Evolutionary conservation across 1,284 basidiomycete genomes (phyloP), one percentile per base, ranked within the genome.

Genomic region (Paramarasmius palmivorus): DNA sequence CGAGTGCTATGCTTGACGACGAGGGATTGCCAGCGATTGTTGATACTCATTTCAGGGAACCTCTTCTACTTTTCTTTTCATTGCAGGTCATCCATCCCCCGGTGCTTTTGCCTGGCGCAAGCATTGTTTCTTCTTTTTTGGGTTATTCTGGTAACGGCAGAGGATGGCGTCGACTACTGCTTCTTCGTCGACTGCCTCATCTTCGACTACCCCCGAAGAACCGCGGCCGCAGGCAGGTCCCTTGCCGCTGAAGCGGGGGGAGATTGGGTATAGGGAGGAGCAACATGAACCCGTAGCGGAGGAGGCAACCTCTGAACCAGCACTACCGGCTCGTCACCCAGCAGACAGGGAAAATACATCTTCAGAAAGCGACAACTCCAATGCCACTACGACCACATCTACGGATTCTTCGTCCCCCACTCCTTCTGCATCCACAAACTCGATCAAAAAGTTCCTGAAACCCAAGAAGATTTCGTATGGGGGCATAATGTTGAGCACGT

Each of bases 211-310:
- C 51, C 26, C 51, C 41, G 57, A 60, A 52, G 61, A 63, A 52
- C 58, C 63, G 55, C 66, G 75, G 60, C 72, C 70, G 52, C 75
- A 85, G 73, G 83, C 83, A 63, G 83, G 73, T 42, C 84, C 84
- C 49, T 69, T 87, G 62, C 85, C 85, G 47, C 67, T 64, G 45
- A 88, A 88, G 67, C 75, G 77, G 40, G 86, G 86, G 38, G 86
- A 87, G 64, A 81, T 88, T 53, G 86, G 85, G 19, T 88, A 72
- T 61, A 58, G 69, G 29, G 82, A 82, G 59, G 76, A 71, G 6
- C 52, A 72, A 23, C 68, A 74, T 53, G 64, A 52, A 26, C 63
- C 63, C 20, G 47, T 52, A 15, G 63, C 64, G 50, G 59, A 62
- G 50, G 59, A 46, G 54, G 47, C 40, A 40, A 59, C 49, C 14